Evolutionary conservation across 2,329 filamentous ascomycete species (phyloP).

Genomic region (Escovopsis weberi): DNA sequence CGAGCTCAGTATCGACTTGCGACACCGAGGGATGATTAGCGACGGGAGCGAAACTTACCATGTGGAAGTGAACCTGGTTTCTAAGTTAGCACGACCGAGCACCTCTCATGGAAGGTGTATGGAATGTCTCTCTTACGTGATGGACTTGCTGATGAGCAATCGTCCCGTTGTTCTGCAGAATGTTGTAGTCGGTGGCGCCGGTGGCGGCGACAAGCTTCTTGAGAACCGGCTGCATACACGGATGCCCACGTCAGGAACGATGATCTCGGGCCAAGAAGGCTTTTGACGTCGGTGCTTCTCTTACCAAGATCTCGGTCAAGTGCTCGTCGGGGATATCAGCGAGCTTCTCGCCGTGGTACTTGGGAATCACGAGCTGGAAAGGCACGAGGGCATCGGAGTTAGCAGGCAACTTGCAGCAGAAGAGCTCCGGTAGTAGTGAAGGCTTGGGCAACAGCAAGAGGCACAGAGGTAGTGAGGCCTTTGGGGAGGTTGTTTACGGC

Average conservation of each 20-base stretch:
- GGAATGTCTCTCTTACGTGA: slow-evolving; percentile 46
- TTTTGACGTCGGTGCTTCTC: slow-evolving; percentile 10
- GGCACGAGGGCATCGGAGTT: not conserved
- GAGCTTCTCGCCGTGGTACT: slow-evolving; percentile 84
- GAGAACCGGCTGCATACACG: slow-evolving; percentile 28
- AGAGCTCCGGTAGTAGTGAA: not conserved
- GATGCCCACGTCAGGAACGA: not conserved
- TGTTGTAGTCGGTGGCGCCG: slow-evolving; percentile 72
- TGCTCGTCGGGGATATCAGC: slow-evolving; percentile 85
- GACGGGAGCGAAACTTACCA: slow-evolving; percentile 39
- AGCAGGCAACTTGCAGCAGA: not conserved
- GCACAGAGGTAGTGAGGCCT: no score
- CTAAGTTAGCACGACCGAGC: slow-evolving; percentile 2
- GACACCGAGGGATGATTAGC: not conserved
- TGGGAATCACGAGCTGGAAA: slow-evolving; percentile 80
- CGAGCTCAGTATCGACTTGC: not conserved
- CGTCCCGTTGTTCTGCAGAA: slow-evolving; percentile 89
- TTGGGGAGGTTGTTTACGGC: slow-evolving; percentile 42
- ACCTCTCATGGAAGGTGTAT: no score
- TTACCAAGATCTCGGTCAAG: slow-evolving; percentile 65
- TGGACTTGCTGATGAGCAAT: slow-evolving; percentile 87
- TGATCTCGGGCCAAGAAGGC: not conserved
- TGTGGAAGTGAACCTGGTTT: slow-evolving; percentile 73
- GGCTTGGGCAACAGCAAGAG: no score
- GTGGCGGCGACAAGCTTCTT: slow-evolving; percentile 75